phyloP scores from a whole-genome alignment of 2,329 filamentous ascomycete species.

The Fusarium drepaniforme region DNA sequence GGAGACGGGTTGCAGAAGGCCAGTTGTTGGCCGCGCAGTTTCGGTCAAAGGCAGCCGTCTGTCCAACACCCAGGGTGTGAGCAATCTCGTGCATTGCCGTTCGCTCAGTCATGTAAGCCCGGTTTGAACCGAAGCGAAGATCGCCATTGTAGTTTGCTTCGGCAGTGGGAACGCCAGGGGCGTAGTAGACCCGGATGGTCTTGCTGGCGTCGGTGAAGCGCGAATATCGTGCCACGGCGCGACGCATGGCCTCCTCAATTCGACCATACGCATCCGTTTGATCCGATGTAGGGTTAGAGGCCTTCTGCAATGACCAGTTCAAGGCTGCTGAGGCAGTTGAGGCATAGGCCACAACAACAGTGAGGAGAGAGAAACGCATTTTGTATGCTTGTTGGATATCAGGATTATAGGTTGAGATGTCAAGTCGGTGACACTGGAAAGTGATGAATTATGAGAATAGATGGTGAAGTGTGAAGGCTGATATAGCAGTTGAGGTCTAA shows the following conservation, averaged over 20 bases:
- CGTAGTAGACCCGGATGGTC: slow-evolving; percentile 55
- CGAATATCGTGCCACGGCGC: slow-evolving; percentile 56
- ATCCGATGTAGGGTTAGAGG: slow-evolving; percentile 55
- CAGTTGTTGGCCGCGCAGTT: slow-evolving; percentile 56
- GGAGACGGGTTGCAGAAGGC: slow-evolving; percentile 54
- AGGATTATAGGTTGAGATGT: not conserved
- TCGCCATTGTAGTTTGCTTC: slow-evolving; percentile 60
- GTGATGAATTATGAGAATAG: not conserved
- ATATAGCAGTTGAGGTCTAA: not conserved
- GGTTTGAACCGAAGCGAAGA: slow-evolving; percentile 59
- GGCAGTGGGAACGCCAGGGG: slow-evolving; percentile 58
- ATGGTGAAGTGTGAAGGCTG: not conserved
- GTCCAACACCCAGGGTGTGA: slow-evolving; percentile 61
- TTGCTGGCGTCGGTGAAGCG: slow-evolving; percentile 52
- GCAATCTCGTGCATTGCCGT: slow-evolving; percentile 62
- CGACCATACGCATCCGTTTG: slow-evolving; percentile 56
- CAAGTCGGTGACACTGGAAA: not conserved
- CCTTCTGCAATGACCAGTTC: slow-evolving; percentile 53
- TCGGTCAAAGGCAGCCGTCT: slow-evolving; percentile 54
- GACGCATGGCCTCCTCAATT: slow-evolving; percentile 57
- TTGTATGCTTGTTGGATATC: not conserved
- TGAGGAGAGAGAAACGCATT: slow-evolving; percentile 52
- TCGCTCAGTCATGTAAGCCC: slow-evolving; percentile 61
- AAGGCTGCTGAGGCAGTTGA: slow-evolving; percentile 52
- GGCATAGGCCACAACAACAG: slow-evolving; percentile 45